Conservation (phyloP, 306 rosid species). For the Hippophae rhamnoides region DNA sequence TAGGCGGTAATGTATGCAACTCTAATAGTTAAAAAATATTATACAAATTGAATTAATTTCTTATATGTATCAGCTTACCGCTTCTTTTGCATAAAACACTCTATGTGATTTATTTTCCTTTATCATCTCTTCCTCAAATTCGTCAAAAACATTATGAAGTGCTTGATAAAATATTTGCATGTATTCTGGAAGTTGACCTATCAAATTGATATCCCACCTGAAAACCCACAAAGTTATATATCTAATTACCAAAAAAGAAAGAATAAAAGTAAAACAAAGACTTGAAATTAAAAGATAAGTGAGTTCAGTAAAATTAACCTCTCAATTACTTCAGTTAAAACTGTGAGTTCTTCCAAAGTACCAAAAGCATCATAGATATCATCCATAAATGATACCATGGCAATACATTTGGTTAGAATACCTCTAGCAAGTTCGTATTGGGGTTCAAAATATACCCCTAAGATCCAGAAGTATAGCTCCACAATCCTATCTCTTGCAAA, state of each 20-base stretch:
- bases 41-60: too few relatives aligned
- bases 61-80: too few relatives aligned
- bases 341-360: conserved; percentile 30
- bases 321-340: conserved; percentile 29
- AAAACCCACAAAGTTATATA: not conserved
- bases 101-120: conserved; percentile 19
- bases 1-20: too few relatives aligned
- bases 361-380: conserved; percentile 39
- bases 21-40: too few relatives aligned
- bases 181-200: not conserved
- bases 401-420: conserved; percentile 18
- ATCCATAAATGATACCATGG: conserved; percentile 25
- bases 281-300: not conserved
- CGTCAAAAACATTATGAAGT: conserved; percentile 11
- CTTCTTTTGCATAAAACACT: not conserved
- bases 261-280: not conserved
- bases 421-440: conserved; percentile 19
- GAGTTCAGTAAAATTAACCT: conserved; percentile 13
- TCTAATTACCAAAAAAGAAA: too few relatives aligned
- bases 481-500: conserved; percentile 40
- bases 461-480: conserved; percentile 41
- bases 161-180: conserved; percentile 10
- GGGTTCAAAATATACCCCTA: conserved; percentile 29
- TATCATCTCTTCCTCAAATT: conserved; percentile 10
- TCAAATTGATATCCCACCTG: not conserved